phyloP scores from a whole-genome alignment of 73 alveolate species.

The Tetrahymena malaccensis region DNA sequence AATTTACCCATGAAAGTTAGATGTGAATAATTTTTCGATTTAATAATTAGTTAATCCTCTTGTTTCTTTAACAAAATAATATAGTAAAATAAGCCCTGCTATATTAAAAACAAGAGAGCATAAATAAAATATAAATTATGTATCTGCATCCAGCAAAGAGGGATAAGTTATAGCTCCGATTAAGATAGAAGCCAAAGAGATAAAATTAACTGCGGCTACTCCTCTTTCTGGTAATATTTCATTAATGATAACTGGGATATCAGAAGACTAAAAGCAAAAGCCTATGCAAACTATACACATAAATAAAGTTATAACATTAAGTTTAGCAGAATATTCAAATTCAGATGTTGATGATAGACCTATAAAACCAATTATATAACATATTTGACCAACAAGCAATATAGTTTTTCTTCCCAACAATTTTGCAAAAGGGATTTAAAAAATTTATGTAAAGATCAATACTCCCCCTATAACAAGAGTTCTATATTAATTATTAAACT shows the following conservation, averaged over 20 bases:
- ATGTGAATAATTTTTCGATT: neutral
- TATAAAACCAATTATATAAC: neutral
- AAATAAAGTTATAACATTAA: neutral
- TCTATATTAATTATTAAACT: neutral
- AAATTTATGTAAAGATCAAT: neutral
- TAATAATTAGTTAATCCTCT: neutral
- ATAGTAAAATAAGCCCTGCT: neutral
- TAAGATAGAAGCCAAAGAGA: neutral
- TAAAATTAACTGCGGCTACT: neutral
- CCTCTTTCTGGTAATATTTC: neutral
- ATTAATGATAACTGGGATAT: neutral
- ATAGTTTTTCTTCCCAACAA: neutral
- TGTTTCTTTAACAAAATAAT: neutral
- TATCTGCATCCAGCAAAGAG: neutral
- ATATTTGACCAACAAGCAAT: neutral
- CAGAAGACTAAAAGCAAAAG: neutral
- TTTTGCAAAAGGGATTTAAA: neutral
- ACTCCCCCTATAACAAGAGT: neutral
- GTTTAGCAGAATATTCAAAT: neutral
- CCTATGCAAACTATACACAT: neutral
- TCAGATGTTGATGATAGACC: neutral
- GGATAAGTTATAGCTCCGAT: neutral
- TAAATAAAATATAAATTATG: neutral
- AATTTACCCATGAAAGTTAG: neutral
- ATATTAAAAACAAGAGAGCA: neutral